Conservation (phyloP, 1,139 yeast species). For the Blastobotrys apis region DNA sequence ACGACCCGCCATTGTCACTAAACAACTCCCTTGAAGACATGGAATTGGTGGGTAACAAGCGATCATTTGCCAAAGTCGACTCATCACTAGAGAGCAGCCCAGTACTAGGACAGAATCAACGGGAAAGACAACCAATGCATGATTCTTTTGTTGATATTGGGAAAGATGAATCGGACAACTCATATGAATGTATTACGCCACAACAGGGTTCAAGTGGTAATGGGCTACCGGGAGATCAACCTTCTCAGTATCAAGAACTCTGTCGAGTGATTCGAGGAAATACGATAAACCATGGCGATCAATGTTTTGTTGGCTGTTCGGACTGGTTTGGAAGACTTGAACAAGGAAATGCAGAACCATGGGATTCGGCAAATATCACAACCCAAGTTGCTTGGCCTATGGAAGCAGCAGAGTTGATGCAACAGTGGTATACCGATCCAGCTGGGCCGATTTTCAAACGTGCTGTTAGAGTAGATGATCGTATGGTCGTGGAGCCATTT, state of each 20-base stretch:
- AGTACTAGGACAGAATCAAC: no score
- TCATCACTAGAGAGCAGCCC: background rate
- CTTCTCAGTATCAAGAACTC: background rate
- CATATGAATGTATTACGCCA: constrained; percentile 1
- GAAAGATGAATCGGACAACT: background rate
- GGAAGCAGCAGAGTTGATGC: constrained; percentile 8
- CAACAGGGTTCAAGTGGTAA: background rate
- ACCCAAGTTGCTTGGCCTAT: constrained; percentile 4
- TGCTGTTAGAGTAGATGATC: background rate
- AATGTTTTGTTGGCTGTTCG: constrained; percentile 9
- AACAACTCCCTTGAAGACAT: background rate
- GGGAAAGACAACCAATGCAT: background rate
- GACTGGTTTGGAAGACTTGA: background rate
- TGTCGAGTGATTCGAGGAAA: background rate
- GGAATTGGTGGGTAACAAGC: background rate
- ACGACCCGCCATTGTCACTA: constrained; percentile 1
- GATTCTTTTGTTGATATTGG: constrained; percentile 3
- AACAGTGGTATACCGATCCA: background rate
- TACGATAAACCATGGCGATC: constrained; percentile 2
- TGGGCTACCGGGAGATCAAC: background rate
- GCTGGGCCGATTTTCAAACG: background rate
- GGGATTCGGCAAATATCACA: no score
- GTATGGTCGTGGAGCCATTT: constrained; percentile 2
- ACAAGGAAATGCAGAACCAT: no score
- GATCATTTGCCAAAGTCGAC: constrained; percentile 10